Base-by-base conservation (phyloP, 1,284 basidiomycete species). In the Ustilago hordei region DNA sequence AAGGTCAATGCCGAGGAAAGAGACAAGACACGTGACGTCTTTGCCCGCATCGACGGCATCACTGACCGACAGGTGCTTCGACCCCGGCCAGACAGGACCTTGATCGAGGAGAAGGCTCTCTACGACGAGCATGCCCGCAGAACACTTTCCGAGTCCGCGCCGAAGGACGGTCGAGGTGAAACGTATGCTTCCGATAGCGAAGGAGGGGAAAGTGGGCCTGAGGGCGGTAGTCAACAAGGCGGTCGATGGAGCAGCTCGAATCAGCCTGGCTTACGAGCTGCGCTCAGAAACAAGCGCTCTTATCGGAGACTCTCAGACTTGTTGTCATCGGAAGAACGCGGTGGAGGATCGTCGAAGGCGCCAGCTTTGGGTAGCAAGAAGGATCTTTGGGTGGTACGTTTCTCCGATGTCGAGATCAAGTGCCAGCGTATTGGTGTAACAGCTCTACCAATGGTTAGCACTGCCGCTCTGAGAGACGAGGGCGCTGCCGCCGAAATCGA, bases 1-100 rank as follows among this genome's bases (percentile, higher is more conserved):
- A 98, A 98, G 89, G 93, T 95, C 59, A 92, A 93, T 84, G 93
- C 93, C 86, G 96, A 98, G 86, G 95, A 97, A 85, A 90, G 96
- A 38, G 95, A 98, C 87, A 93, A 92, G 88, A 95, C 95, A 4
- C 89, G 95, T 15, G 96, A 99, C 86, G 92, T 93, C 0, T 93
- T 97, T 83, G 96, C 95, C 1, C 91, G 96, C 13, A 98, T 99
- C 54, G 96, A 98, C 69, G 95, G 95, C 0, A 88, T 99, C 60
- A 74, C 73, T 1, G 81, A 82, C 57, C 55, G 63, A 2, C 66
- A 86, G 15, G 88, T 99, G 57, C 93, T 95, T 61, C 89, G 93
- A 19, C 96, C 96, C 0, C 95, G 95, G 83, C 91, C 93, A 2
- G 93, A 93, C 32, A 90, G 96, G 9, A 87, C 96, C 15, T 90